phyloP scores from a whole-genome alignment of 2,329 filamentous ascomycete species.

The Penicillium corylophilum region DNA sequence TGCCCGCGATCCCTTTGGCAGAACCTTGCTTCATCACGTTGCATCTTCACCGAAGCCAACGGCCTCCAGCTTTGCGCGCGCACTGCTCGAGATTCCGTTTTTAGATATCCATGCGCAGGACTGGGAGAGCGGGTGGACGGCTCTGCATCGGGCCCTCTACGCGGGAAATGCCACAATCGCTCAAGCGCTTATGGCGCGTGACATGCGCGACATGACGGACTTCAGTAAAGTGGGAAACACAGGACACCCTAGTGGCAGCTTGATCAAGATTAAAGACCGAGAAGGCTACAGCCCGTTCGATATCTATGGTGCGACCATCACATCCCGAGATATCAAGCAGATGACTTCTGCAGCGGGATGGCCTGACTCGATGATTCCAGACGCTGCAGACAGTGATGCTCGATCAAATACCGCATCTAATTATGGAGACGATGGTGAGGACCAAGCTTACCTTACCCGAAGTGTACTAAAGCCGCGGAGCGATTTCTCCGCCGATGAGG shows the following conservation, averaged over 20 bases:
- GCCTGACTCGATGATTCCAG: constrained; percentile 45
- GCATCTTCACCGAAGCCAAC: constrained; percentile 71
- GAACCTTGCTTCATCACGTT: constrained; percentile 81
- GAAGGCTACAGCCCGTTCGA: constrained; percentile 96
- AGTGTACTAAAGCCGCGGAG: constrained; percentile 32
- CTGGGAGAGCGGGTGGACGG: constrained; percentile 91
- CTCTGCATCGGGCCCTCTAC: constrained; percentile 86
- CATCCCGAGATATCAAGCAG: constrained; percentile 64
- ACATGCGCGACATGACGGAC: constrained; percentile 64
- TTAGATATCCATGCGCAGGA: constrained; percentile 87
- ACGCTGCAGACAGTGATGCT: constrained; percentile 43
- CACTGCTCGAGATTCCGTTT: constrained; percentile 76
- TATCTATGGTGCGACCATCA: constrained; percentile 84
- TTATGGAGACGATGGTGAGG: constrained; percentile 51
- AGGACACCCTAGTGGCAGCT: constrained; percentile 63
- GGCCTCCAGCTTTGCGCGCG: constrained; percentile 71
- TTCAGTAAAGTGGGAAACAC: constrained; percentile 58
- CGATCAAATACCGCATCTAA: constrained; percentile 30
- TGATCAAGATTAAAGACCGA: constrained; percentile 93
- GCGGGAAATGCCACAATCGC: constrained; percentile 86
- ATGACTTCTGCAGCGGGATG: constrained; percentile 25
- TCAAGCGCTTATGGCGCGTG: constrained; percentile 74
- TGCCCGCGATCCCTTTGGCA: constrained; percentile 73
- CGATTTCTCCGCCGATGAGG: constrained; percentile 69
- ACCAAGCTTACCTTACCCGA: constrained; percentile 36